phyloP scores from a whole-genome alignment of 495 filamentous ascomycete species.

The Penicillium nucicola region DNA sequence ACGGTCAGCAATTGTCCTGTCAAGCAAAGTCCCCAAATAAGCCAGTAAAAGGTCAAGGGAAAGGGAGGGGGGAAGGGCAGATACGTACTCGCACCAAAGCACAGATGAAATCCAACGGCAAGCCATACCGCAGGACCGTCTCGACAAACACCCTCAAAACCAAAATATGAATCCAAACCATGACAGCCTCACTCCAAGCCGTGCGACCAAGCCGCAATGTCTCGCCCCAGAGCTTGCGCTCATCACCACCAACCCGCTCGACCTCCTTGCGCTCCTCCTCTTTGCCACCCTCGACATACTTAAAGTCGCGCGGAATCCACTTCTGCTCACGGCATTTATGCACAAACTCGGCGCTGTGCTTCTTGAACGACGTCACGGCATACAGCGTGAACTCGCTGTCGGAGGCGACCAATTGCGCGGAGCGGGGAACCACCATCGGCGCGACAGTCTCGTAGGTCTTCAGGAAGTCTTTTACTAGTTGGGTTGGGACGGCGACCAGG shows the following conservation, averaged over 20 bases:
- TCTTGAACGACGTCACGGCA: slow-evolving; percentile 91
- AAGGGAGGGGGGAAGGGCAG: too few species aligned
- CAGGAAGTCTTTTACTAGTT: slow-evolving; percentile 78
- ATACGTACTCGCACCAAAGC: slow-evolving; percentile 74
- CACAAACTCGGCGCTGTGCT: slow-evolving; percentile 77
- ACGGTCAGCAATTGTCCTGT: not conserved
- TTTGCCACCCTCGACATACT: slow-evolving; percentile 82
- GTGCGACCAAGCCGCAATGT: slow-evolving; percentile 81
- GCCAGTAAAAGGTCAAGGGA: too few species aligned
- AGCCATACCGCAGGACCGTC: slow-evolving; percentile 88
- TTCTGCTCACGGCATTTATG: slow-evolving; percentile 86
- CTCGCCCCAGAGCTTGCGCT: slow-evolving; percentile 85
- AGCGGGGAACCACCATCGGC: slow-evolving; percentile 86
- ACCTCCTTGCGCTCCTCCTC: slow-evolving; percentile 86
- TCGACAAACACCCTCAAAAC: slow-evolving; percentile 94
- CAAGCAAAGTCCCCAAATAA: too few species aligned
- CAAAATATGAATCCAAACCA: slow-evolving; percentile 91
- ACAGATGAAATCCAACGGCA: slow-evolving; percentile 84
- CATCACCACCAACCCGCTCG: slow-evolving; percentile 71
- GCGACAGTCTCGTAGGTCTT: slow-evolving; percentile 83
- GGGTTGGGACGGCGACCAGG: slow-evolving; percentile 79
- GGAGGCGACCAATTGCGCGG: slow-evolving; percentile 67
- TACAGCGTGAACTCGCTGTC: slow-evolving; percentile 88
- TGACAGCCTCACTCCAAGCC: slow-evolving; percentile 89
- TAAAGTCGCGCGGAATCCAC: slow-evolving; percentile 93